Evolutionary conservation across 2,329 filamentous ascomycete genomes (phyloP).

Genomic region (Fusarium mundagurra): DNA sequence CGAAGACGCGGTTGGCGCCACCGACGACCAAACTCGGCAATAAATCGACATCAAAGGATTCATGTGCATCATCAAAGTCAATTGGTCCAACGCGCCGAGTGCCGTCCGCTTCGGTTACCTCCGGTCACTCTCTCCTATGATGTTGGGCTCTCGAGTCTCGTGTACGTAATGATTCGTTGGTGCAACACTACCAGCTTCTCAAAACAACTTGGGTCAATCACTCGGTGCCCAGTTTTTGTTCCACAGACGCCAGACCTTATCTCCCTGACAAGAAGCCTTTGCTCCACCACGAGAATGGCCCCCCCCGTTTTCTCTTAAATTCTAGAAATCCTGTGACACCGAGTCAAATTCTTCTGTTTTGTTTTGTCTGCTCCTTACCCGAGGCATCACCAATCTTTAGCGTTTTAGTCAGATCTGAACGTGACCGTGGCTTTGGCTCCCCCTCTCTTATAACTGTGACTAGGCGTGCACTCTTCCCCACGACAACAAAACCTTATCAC

Average conservation of each 20-base stretch:
- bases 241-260: constrained; percentile 8
- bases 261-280: constrained; percentile 1
- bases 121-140: not conserved
- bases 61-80: constrained; percentile 17
- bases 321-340: constrained; percentile 14
- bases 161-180: constrained; percentile 21
- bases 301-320: not conserved
- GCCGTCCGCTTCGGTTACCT: not conserved
- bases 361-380: not conserved
- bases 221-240: not conserved
- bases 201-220: not conserved
- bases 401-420: not conserved
- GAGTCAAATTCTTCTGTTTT: not conserved
- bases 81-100: constrained; percentile 14
- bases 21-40: constrained; percentile 27
- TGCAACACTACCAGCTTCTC: constrained; percentile 8
- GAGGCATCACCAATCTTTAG: constrained; percentile 4
- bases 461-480: not conserved
- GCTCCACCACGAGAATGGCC: not conserved
- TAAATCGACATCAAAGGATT: constrained; percentile 22
- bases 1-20: constrained; percentile 6
- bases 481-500: not conserved
- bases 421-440: not conserved
- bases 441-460: constrained; percentile 2
- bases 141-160: not conserved